Base-by-base conservation (phyloP, 208 protist genomes). In the Wallacemonas sp. region DNA sequence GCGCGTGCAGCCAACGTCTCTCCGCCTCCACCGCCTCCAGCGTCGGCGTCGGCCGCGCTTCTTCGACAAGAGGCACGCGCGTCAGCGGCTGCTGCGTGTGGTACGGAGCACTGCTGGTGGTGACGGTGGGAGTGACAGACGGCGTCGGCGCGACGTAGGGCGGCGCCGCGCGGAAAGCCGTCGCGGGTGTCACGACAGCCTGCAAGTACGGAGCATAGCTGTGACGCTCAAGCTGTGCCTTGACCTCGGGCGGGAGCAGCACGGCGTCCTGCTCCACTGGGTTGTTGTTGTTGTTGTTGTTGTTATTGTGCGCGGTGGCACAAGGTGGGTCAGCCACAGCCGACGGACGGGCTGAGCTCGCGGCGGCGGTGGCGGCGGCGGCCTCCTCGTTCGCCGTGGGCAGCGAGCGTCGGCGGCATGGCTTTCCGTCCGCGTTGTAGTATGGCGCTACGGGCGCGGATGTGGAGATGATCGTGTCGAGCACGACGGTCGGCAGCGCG, bases 391-490 rank as follows among this genome's bases (percentile, higher is more conserved):
- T 25, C 52, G 52, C 16, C 3, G 52, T 59, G 12, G 52, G 52
- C n/a, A 41, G 31, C 31, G 52, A 59, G 52, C 52, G 52, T 5
- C 52, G 52, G 11, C 52, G 52, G 20, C 52, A 59, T 3, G 52
- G 52, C 39, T 65, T 45, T n/a, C 49, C 63, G 11, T n/a, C 10
- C 20, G 44, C 63, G 48, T 68, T 48, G 25, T 59, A 68, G 63
- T 55, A 54, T n/a, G 71, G 63, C 32, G 64, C 28, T 8, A 71
- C 64, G 26, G 39, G 49, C 7, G 67, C 57, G 4, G 76, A 62
- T 1, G 71, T 67, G 22, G 71, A 66, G 23, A 77, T 52, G 57
- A 73, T 70, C 14, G 65, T 66, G 66, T 71, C 62, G 18, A 74
- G 41, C 44, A 65, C 57, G n/a, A 79, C 25, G 22, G 71, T 65